Conservation (phyloP, 768 basidiomycete species). For the Trametes elegans region DNA sequence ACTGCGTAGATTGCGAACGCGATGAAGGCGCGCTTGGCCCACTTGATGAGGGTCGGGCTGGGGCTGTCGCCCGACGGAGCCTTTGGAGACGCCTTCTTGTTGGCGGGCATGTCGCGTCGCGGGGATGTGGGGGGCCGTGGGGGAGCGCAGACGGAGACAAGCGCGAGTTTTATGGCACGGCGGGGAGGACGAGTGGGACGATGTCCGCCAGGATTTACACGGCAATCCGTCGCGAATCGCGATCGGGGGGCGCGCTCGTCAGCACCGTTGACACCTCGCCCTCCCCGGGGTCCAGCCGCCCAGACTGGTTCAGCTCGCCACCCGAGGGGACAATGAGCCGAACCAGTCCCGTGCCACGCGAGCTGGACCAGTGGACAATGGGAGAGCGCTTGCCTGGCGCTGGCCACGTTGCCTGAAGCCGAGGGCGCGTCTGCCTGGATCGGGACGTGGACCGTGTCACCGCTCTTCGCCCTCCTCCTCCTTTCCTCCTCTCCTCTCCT, state of each 20-base stretch:
- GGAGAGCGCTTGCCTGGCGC: not conserved
- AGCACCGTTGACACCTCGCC: not conserved
- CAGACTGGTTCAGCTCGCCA: not conserved
- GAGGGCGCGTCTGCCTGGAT: constrained; percentile 14
- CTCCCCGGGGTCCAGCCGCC: not conserved
- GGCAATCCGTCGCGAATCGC: not conserved
- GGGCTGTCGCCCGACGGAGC: not conserved
- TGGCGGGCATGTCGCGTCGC: not conserved
- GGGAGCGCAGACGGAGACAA: not conserved
- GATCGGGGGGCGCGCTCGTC: not conserved
- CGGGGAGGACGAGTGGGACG: not conserved
- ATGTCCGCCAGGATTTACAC: not conserved
- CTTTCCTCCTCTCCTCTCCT: not conserved
- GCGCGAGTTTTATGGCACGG: not conserved
- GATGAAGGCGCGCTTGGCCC: constrained; percentile 31
- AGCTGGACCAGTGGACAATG: constrained; percentile 8
- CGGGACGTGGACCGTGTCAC: constrained; percentile 10
- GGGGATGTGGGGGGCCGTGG: not conserved
- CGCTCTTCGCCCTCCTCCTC: not conserved
- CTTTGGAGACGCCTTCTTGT: not conserved
- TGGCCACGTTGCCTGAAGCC: constrained; percentile 18
- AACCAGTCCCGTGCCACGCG: no score
- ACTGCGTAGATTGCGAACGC: constrained; percentile 32
- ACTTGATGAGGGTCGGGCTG: constrained; percentile 28
- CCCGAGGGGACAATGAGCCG: constrained; percentile 1